Conservation (phyloP, 345 rosid genomes). For the Syzygium grande region DNA sequence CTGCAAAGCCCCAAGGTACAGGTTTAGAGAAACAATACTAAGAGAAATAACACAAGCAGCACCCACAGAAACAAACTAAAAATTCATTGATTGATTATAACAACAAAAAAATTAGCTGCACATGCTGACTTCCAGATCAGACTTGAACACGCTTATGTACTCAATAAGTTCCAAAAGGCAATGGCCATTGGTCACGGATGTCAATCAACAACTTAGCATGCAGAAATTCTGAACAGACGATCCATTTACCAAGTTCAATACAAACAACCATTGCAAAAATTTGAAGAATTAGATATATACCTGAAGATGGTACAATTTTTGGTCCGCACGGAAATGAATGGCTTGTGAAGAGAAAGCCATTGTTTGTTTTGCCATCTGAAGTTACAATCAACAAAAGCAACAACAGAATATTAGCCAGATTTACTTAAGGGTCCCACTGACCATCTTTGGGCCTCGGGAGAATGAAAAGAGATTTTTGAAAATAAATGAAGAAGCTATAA, state of each 20-base stretch:
- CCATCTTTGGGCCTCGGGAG: background rate
- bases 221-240: background rate
- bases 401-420: background rate
- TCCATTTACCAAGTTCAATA: background rate
- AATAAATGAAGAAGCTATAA: background rate
- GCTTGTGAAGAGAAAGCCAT: slow-evolving; percentile 93
- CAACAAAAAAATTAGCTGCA: background rate
- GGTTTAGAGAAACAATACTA: background rate
- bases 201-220: background rate
- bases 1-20: slow-evolving; percentile 35
- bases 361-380: slow-evolving; percentile 96
- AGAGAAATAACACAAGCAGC: background rate
- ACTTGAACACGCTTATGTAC: background rate
- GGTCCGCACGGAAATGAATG: slow-evolving; percentile 76
- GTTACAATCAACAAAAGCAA: background rate
- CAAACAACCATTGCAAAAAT: background rate
- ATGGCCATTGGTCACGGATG: background rate
- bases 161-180: background rate
- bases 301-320: slow-evolving; percentile 96
- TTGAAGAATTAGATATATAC: slow-evolving; percentile 12
- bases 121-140: background rate
- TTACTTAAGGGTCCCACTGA: background rate
- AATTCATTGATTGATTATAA: background rate
- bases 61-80: background rate
- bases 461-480: background rate